A percentile compares a stretch with the other conserved stretches of the same genome.
These are phyloP conservation scores for Ailanthus altissimus DNA, from an alignment of 345 rosid species.

Conservation along the genomic window DNA sequence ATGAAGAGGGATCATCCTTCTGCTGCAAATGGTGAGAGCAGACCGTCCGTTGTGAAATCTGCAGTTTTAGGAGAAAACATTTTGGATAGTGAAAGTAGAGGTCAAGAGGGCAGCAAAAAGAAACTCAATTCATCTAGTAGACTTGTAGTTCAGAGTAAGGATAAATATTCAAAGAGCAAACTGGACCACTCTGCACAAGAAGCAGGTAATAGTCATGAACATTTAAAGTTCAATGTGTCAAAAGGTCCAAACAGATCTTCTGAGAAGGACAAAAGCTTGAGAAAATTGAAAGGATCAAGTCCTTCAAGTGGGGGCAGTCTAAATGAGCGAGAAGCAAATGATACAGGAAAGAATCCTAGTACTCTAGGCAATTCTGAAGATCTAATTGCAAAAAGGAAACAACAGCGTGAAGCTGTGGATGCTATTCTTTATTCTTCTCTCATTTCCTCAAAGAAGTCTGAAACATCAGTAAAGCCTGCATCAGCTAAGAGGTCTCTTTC, in stretches of 20 bases:
- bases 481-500: constrained; percentile 58
- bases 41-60: constrained; percentile 27
- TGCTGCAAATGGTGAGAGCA: constrained; percentile 34
- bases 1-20: constrained; percentile 32
- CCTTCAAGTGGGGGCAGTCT: constrained; percentile 34
- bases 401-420: constrained; percentile 82
- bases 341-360: constrained; percentile 33
- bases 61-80: constrained; percentile 22
- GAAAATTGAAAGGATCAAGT: constrained; percentile 32
- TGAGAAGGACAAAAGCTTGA: constrained; percentile 32
- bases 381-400: constrained; percentile 61
- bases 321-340: constrained; percentile 31
- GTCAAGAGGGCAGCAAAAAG: constrained; percentile 33
- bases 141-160: constrained; percentile 26
- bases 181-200: constrained; percentile 22
- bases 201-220: constrained; percentile 22
- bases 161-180: constrained; percentile 13
- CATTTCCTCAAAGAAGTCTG: constrained; percentile 70
- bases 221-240: constrained; percentile 16
- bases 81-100: constrained; percentile 27
- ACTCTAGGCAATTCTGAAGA: constrained; percentile 43
- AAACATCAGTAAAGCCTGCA: constrained; percentile 32
- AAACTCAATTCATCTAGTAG: constrained; percentile 23
- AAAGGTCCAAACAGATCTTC: constrained; percentile 43
- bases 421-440: constrained; percentile 82